Percentiles rank a stretch among this genome's conserved stretches.
phyloP scores from a whole-genome alignment of 768 basidiomycete genomes.

The Porphyrellus cyaneotinctus region DNA sequence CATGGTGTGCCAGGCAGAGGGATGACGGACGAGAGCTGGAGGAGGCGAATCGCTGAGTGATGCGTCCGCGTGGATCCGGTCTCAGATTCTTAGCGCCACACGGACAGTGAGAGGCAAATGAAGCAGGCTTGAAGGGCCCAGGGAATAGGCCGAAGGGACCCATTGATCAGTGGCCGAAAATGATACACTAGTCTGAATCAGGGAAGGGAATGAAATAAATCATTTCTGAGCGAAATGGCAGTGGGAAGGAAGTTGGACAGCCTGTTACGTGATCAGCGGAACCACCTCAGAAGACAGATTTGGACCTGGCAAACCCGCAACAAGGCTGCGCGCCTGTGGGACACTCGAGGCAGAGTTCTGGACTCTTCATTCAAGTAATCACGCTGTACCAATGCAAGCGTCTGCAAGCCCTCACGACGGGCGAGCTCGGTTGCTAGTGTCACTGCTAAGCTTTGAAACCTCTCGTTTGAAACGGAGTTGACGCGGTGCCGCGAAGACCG shows the following conservation, averaged over 20 bases:
- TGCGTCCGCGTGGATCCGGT: slow-evolving; percentile 25
- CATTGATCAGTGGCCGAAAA: slow-evolving; percentile 16
- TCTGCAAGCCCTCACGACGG: slow-evolving; percentile 4
- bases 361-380: too few relatives aligned
- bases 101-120: slow-evolving; percentile 9
- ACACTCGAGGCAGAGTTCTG: too few relatives aligned
- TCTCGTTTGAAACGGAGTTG: slow-evolving; percentile 7
- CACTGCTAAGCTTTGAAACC: slow-evolving; percentile 2
- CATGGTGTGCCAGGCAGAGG: slow-evolving; percentile 4
- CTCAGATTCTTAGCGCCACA: slow-evolving; percentile 21
- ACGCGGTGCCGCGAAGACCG: slow-evolving; percentile 16
- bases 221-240: slow-evolving; percentile 17
- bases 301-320: slow-evolving; percentile 6
- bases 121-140: slow-evolving; percentile 3
- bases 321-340: background rate
- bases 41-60: slow-evolving; percentile 24
- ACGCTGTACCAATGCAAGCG: background rate
- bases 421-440: slow-evolving; percentile 6
- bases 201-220: slow-evolving; percentile 17
- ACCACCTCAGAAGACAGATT: slow-evolving; percentile 19
- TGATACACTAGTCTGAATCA: slow-evolving; percentile 15
- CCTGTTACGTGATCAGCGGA: slow-evolving; percentile 31
- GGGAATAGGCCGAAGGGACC: slow-evolving; percentile 7
- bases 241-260: slow-evolving; percentile 19
- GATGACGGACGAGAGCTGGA: slow-evolving; percentile 6